Evolutionary conservation across 306 rosid species (phyloP).

Genomic region (Vigna trinervia): DNA sequence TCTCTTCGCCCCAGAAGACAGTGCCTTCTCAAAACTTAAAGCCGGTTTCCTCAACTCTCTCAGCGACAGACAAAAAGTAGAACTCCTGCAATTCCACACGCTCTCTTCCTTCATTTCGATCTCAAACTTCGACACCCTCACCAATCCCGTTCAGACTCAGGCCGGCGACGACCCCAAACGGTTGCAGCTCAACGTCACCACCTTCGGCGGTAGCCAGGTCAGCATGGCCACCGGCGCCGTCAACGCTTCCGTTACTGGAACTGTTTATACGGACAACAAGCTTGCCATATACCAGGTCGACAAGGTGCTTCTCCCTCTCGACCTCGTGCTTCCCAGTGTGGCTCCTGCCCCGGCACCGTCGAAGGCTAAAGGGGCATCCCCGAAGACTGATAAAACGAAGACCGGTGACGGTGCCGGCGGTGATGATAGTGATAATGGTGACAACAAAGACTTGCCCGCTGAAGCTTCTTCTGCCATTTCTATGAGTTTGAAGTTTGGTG

Average conservation of each 20-base stretch:
- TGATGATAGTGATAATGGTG: conserved; percentile 10
- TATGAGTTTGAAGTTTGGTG: not conserved
- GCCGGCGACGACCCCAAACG: conserved; percentile 62
- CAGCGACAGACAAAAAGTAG: conserved; percentile 58
- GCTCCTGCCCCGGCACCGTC: conserved; percentile 58
- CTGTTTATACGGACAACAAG: conserved; percentile 60
- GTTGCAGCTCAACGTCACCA: conserved; percentile 66
- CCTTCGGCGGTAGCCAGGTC: conserved; percentile 53
- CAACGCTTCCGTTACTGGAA: conserved; percentile 67
- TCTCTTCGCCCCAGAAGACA: conserved; percentile 68
- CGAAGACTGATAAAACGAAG: conserved; percentile 41
- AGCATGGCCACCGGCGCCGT: conserved; percentile 70
- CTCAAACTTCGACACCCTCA: conserved; percentile 68
- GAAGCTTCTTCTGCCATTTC: conserved; percentile 43
- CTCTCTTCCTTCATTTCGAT: conserved; percentile 59
- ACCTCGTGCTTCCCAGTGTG: conserved; percentile 53
- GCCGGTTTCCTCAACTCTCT: conserved; percentile 68
- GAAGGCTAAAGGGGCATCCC: conserved; percentile 25
- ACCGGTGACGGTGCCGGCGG: not conserved
- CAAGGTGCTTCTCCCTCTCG: conserved; percentile 75
- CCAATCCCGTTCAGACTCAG: conserved; percentile 73
- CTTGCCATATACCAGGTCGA: conserved; percentile 64
- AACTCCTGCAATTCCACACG: conserved; percentile 68
- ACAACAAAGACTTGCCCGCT: conserved; percentile 22
- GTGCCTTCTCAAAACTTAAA: conserved; percentile 65